phyloP scores from a whole-genome alignment of 306 rosid species.

The Phaseolus lunatus region DNA sequence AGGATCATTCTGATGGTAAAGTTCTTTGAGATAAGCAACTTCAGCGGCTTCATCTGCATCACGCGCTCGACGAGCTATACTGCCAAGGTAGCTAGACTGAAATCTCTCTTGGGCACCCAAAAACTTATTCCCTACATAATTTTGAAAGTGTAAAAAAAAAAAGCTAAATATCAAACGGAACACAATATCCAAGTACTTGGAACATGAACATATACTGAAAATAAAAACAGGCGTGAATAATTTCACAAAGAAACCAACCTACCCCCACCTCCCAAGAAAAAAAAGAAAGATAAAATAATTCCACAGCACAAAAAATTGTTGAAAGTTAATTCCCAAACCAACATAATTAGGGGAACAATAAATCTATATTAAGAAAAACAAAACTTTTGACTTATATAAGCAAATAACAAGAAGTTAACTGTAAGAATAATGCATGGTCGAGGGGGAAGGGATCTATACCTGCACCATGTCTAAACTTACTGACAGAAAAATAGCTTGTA shows the following conservation, averaged over 20 bases:
- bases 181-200: background rate
- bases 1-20: constrained; percentile 71
- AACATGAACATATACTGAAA: background rate
- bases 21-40: constrained; percentile 82
- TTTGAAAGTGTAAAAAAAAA: constrained; percentile 18
- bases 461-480: constrained; percentile 51
- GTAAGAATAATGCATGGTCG: background rate
- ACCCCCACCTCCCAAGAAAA: background rate
- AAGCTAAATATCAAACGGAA: constrained; percentile 4
- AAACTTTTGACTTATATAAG: background rate
- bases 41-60: constrained; percentile 83
- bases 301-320: background rate
- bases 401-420: background rate
- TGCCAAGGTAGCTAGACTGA: constrained; percentile 82
- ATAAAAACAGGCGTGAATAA: background rate
- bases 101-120: constrained; percentile 62
- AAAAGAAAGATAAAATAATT: background rate
- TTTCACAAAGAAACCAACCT: background rate
- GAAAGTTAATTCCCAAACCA: constrained; percentile 10
- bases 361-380: background rate
- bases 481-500: constrained; percentile 50
- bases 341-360: background rate
- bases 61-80: constrained; percentile 68
- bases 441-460: constrained; percentile 48
- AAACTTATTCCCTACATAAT: constrained; percentile 60